Evolutionary conservation across 495 filamentous ascomycete species (phyloP), one percentile per base, ranked within the genome.

Genomic region (Penicillium daleae): DNA sequence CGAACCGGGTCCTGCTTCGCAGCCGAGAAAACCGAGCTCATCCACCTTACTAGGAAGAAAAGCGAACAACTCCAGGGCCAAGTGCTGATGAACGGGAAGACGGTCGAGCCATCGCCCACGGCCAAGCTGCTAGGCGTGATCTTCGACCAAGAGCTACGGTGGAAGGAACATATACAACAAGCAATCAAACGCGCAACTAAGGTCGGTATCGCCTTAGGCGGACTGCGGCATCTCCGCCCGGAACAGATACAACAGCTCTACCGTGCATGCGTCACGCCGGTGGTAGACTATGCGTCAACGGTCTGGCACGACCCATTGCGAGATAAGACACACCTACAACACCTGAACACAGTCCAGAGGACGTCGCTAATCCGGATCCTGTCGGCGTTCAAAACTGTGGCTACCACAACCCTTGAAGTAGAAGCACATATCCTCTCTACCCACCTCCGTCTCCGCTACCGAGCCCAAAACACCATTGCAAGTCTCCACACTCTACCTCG

Each of bases 1-100:
- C 29, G 31, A 19, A 72, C 66, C 8, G 61, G 70, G 0, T 65
- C 64, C 13, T 52, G 53, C 42, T 37, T 74, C 46, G 29, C 60
- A n/a, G 57, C 62, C 0, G 66, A 74, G 59, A 74, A 74, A 57
- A 72, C 64, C 13, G 64, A 69, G 22, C 62, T 74, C 0, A 72
- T 74, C 50, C 60, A 75, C 52, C 15, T 75, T 12, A 70, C 59
- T 9, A 65, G 65, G 19, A 48, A 59, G 12, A 62, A 21, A 22
- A 22, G 24, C 3, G 58, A 68, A 10, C 66, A 56, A 0, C 2
- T 33, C 2, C 19, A 55, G 13, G 50, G 50, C 1, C 26, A 56
- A 37, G 2, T 55, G 6, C 10, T 27, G 10, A 22, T 55, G 4
- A 27, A 61, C 12, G 39, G 50, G 13, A 53, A 17, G 15, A 21